Evolutionary conservation across 768 basidiomycete genomes (phyloP).

Genomic region (Rhodosporidiobolus odoratus): DNA sequence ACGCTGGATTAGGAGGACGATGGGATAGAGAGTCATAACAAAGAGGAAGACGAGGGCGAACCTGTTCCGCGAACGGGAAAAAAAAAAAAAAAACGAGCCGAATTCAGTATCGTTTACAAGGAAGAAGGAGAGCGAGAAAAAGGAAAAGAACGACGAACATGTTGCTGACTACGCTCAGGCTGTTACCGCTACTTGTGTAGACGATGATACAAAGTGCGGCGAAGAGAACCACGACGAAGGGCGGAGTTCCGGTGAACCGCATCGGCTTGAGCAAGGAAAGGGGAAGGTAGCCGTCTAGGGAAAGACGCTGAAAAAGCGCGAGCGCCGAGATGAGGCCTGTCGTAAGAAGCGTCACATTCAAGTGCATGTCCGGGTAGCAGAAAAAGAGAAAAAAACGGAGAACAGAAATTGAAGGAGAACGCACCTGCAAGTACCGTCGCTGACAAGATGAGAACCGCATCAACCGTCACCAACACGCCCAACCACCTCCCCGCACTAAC

Average conservation of each 20-base stretch:
- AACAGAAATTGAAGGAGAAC: too few relatives aligned
- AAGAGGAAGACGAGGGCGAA: slow-evolving; percentile 62
- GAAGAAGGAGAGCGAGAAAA: slow-evolving; percentile 22
- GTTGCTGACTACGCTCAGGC: slow-evolving; percentile 54
- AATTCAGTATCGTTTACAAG: background rate
- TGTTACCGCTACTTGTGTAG: slow-evolving; percentile 59
- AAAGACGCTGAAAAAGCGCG: slow-evolving; percentile 5
- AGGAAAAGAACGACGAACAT: slow-evolving; percentile 35
- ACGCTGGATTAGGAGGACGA: slow-evolving; percentile 12
- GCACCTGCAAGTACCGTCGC: slow-evolving; percentile 66
- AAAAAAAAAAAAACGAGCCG: too few relatives aligned
- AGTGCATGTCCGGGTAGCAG: slow-evolving; percentile 46
- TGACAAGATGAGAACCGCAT: slow-evolving; percentile 66
- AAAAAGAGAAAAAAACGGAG: slow-evolving; percentile 8
- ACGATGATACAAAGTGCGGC: slow-evolving; percentile 53
- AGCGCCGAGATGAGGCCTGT: slow-evolving; percentile 35
- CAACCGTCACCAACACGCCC: slow-evolving; percentile 59
- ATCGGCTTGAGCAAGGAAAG: slow-evolving; percentile 53
- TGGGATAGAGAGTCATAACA: slow-evolving; percentile 51
- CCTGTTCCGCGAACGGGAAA: background rate
- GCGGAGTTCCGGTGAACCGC: slow-evolving; percentile 55
- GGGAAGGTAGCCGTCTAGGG: slow-evolving; percentile 59
- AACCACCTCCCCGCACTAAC: slow-evolving; percentile 59
- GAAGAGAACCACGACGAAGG: slow-evolving; percentile 56
- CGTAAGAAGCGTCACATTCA: slow-evolving; percentile 60